Base-by-base conservation (phyloP, 768 basidiomycete species). In the Tulasnella sp. region DNA sequence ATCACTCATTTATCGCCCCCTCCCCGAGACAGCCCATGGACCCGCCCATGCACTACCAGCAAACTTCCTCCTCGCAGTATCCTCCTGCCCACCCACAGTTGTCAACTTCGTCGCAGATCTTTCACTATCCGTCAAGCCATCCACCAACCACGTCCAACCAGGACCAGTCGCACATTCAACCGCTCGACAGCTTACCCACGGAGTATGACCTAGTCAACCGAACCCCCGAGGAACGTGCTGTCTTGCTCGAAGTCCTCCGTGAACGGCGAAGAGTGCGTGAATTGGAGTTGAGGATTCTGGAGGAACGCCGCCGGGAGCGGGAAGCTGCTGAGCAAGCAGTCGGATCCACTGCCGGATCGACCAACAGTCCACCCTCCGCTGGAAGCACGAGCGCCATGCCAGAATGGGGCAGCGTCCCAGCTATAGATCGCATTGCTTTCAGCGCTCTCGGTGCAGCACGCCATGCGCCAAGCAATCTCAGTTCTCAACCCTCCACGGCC, bases 181-280 rank as follows among this genome's bases (percentile, higher is more conserved):
- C 58, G 15, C 22, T n/a, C 22, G 49, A 49, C 49, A n/a, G 19
- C 42, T 25, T 74, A 15, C 73, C 73, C 7, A 36, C 49, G 15
- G 73, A 74, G 54, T 74, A 74, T 40, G 73, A 74, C 52, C 45
- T 74, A 7, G 54, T 74, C 49, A 37, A 6, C 36, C 73, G 64
- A 34, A 36, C 49, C 29, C 73, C 73, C 42, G 73, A 74, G 39
- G 73, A 74, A 38, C 73, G 54, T 37, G 52, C 73, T 38, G 73
- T 74, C 29, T 22, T 74, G 31, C 52, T 74, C 22, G 49, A 74
- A 40, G 52, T 74, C 25, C 52, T 74, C 49, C 29, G 54, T 15
- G 73, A 74, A 34, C 73, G 73, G 11, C 14, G 73, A 58, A 42
- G 73, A n/a, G 42, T 74, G 17, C 45, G 54, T n/a, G 73, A 74